These are phyloP conservation scores for Anisodus acutangulus DNA, from an alignment of 257 asterid species.

Conservation along the genomic window DNA sequence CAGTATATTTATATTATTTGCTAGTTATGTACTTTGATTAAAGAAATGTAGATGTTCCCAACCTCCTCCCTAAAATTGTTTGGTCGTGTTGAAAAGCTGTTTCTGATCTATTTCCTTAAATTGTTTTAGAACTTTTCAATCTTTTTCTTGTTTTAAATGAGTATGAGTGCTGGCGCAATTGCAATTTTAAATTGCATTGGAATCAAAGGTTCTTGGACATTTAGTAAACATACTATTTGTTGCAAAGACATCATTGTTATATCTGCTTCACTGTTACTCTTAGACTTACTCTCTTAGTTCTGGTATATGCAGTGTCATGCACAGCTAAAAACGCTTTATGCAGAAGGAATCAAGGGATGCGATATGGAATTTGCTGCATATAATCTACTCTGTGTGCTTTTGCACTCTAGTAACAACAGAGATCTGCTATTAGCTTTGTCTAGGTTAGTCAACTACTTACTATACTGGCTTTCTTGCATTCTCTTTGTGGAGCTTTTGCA, in stretches of 20 bases:
- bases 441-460: slow-evolving; percentile 60
- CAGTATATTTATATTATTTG: background rate
- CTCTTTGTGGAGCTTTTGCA: slow-evolving; percentile 5
- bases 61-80: background rate
- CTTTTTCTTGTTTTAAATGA: background rate
- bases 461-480: slow-evolving; percentile 23
- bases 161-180: background rate
- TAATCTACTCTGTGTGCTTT: slow-evolving; percentile 83
- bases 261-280: slow-evolving; percentile 21
- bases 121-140: background rate
- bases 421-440: slow-evolving; percentile 97
- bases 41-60: background rate
- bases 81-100: background rate
- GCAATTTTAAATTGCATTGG: background rate
- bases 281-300: slow-evolving; percentile 35
- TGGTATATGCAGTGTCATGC: slow-evolving; percentile 89
- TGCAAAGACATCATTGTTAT: background rate
- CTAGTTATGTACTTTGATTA: background rate
- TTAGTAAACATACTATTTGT: background rate
- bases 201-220: background rate
- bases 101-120: background rate
- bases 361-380: slow-evolving; percentile 93
- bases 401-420: slow-evolving; percentile 88
- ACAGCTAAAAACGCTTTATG: slow-evolving; percentile 87
- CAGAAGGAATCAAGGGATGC: slow-evolving; percentile 92